Evolutionary conservation across 805 yeast genomes (phyloP).

Genomic region (Spathaspora girioi): DNA sequence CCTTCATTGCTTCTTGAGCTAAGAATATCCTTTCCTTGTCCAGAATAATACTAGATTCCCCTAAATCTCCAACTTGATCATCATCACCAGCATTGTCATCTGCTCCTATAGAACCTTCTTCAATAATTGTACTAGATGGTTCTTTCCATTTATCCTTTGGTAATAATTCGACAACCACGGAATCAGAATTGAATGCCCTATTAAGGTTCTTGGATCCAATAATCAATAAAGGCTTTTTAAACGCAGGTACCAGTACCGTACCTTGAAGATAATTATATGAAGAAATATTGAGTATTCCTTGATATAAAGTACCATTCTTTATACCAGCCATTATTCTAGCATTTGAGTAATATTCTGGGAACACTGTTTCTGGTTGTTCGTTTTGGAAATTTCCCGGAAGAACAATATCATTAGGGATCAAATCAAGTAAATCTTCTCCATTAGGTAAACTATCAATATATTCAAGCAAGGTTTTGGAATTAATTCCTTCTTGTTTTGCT

Average conservation of each 20-base stretch:
- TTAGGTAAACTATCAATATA: constrained; percentile 71
- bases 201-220: constrained; percentile 82
- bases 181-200: constrained; percentile 89
- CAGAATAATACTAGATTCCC: constrained; percentile 38
- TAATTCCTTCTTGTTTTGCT: constrained; percentile 52
- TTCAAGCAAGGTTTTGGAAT: constrained; percentile 57
- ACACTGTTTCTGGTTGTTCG: constrained; percentile 50
- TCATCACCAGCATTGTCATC: constrained; percentile 58
- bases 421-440: constrained; percentile 70
- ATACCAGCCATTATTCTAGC: constrained; percentile 89
- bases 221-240: constrained; percentile 77
- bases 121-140: constrained; percentile 76
- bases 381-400: constrained; percentile 23
- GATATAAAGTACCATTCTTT: constrained; percentile 80
- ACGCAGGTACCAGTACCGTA: constrained; percentile 63
- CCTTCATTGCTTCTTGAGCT: constrained; percentile 71
- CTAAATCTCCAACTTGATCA: constrained; percentile 21
- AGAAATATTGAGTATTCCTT: constrained; percentile 77
- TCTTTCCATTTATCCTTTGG: constrained; percentile 86
- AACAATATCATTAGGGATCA: constrained; percentile 49
- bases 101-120: constrained; percentile 62
- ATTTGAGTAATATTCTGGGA: constrained; percentile 73
- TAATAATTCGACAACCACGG: constrained; percentile 83
- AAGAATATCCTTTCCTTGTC: constrained; percentile 70
- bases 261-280: constrained; percentile 90